A percentile compares a stretch with the other conserved stretches of the same genome.
These are phyloP conservation scores for Zychaea mexicana DNA, from an alignment of 371 early-diverging fungal species.

Conservation along the genomic window DNA sequence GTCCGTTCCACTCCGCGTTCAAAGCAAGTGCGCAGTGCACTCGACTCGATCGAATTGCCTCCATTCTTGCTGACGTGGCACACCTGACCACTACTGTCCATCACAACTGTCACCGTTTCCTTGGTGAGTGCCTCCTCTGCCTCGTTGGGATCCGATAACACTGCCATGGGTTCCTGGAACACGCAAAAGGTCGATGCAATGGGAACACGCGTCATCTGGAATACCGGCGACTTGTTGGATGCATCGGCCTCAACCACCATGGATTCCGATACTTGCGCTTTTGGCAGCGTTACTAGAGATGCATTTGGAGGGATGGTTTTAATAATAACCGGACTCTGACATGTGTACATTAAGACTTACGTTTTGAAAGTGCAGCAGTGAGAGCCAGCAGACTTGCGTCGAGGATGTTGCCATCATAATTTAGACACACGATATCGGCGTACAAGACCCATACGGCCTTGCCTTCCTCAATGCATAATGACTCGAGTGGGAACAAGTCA, in stretches of 20 bases:
- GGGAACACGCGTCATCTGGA: conserved; percentile 51
- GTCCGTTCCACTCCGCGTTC: conserved; percentile 46
- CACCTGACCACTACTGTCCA: conserved; percentile 60
- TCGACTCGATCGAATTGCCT: conserved; percentile 38
- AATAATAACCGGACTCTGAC: background rate
- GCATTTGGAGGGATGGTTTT: too few species aligned
- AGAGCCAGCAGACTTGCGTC: conserved; percentile 88
- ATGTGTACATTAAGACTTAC: conserved; percentile 38
- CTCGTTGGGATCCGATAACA: conserved; percentile 77
- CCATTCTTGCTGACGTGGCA: conserved; percentile 60
- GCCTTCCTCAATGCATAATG: conserved; percentile 82
- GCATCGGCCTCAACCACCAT: conserved; percentile 67
- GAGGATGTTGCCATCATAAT: conserved; percentile 89
- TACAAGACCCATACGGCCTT: conserved; percentile 90
- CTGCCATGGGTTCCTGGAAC: conserved; percentile 55
- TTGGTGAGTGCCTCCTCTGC: conserved; percentile 70
- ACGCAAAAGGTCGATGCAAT: conserved; percentile 70
- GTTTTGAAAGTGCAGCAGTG: conserved; percentile 68
- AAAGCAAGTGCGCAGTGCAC: conserved; percentile 46
- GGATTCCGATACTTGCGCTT: conserved; percentile 55
- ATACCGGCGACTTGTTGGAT: conserved; percentile 41
- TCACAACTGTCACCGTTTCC: conserved; percentile 59
- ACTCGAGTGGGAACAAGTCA: conserved; percentile 66
- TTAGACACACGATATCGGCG: conserved; percentile 88
- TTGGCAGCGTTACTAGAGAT: conserved; percentile 67